Percentiles rank a stretch among this genome's conserved stretches.
Evolutionary conservation across 1,284 basidiomycete genomes (phyloP).

Genomic region (Xanthoconium separans): DNA sequence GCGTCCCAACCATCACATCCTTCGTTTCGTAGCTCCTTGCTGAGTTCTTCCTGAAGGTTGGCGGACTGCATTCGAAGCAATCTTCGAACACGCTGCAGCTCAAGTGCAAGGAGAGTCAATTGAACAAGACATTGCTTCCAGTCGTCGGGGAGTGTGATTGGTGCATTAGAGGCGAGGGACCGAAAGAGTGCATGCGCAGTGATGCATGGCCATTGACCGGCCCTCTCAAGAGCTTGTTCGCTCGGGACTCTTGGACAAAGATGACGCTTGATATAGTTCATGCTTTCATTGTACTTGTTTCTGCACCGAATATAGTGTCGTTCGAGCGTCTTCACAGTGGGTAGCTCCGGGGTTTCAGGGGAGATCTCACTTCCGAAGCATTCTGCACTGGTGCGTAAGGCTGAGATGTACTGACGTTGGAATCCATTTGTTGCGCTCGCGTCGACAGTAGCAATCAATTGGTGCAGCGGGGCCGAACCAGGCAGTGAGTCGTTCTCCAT

Average conservation of each 20-base stretch:
- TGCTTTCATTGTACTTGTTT: not conserved
- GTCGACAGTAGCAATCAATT: slow-evolving; percentile 9
- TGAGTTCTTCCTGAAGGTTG: slow-evolving; percentile 29
- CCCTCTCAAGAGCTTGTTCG: slow-evolving; percentile 17
- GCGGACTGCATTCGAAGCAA: slow-evolving; percentile 7
- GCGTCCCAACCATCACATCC: slow-evolving; percentile 11
- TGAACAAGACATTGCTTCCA: slow-evolving; percentile 32
- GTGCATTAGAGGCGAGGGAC: slow-evolving; percentile 20
- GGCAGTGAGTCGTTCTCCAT: not conserved
- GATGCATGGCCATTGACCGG: slow-evolving; percentile 34
- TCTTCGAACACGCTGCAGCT: slow-evolving; percentile 33
- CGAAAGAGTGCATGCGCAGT: slow-evolving; percentile 27
- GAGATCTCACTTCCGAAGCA: slow-evolving; percentile 12
- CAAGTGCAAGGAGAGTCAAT: slow-evolving; percentile 18
- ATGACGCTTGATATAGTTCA: slow-evolving; percentile 5
- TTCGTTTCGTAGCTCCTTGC: slow-evolving; percentile 36
- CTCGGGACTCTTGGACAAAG: slow-evolving; percentile 11
- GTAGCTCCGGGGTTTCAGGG: not conserved
- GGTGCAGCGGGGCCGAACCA: slow-evolving; percentile 1
- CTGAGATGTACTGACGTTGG: slow-evolving; percentile 15
- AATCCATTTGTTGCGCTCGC: slow-evolving; percentile 11
- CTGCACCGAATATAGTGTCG: slow-evolving; percentile 7
- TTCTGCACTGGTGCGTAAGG: slow-evolving; percentile 17
- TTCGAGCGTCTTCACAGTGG: slow-evolving; percentile 7
- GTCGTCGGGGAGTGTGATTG: not conserved